These are phyloP conservation scores for Austroboletus festivus DNA, from an alignment of 768 basidiomycete genomes.

Conservation along the genomic window DNA sequence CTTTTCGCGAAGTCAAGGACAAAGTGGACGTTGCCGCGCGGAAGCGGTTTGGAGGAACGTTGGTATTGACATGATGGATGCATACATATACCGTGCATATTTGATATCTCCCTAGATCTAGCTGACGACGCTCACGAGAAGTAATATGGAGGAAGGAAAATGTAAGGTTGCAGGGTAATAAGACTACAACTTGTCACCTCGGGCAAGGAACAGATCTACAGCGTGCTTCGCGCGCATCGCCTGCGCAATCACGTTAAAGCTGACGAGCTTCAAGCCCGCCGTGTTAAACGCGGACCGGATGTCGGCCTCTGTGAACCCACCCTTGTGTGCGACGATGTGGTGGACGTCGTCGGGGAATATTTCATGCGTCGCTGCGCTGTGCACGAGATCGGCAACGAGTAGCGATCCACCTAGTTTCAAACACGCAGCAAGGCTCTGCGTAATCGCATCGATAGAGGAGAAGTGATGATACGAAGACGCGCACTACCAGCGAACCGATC, in stretches of 20 bases:
- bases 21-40: constrained; percentile 63
- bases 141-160: no score
- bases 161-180: no score
- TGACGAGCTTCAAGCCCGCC: constrained; percentile 49
- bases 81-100: not conserved
- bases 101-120: not conserved
- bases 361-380: constrained; percentile 20
- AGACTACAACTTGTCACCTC: constrained; percentile 40
- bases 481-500: constrained; percentile 52
- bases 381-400: constrained; percentile 54
- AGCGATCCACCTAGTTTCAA: constrained; percentile 62
- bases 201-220: constrained; percentile 54
- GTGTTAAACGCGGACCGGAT: constrained; percentile 49
- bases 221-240: constrained; percentile 33
- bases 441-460: constrained; percentile 45
- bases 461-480: constrained; percentile 64
- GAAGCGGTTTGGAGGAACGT: constrained; percentile 67
- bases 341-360: constrained; percentile 33
- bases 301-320: constrained; percentile 49
- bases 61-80: constrained; percentile 53
- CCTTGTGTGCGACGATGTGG: constrained; percentile 52
- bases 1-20: constrained; percentile 66
- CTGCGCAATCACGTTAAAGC: constrained; percentile 34
- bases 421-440: constrained; percentile 49
- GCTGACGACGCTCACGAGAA: not conserved